phyloP scores from a whole-genome alignment of 441 rosid species.

The Pelargonium hybrid region DNA sequence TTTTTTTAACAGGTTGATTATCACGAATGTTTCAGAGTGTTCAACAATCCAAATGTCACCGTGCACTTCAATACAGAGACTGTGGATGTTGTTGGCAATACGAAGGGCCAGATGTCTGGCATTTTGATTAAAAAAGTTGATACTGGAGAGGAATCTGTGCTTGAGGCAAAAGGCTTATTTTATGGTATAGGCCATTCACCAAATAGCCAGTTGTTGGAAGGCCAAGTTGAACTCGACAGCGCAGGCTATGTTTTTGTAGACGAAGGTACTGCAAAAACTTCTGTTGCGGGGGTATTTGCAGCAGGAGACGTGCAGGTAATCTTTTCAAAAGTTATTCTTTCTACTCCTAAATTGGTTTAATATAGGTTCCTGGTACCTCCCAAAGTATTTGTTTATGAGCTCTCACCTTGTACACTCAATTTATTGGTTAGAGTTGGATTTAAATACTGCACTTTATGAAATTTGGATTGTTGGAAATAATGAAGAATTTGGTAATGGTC shows the following conservation, averaged over 20 bases:
- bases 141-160: conserved; percentile 75
- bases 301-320: conserved; percentile 98
- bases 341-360: conserved; percentile 6
- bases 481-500: no score
- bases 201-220: conserved; percentile 75
- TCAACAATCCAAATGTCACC: conserved; percentile 88
- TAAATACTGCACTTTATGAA: not conserved
- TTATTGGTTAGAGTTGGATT: not conserved
- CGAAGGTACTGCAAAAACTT: conserved; percentile 75
- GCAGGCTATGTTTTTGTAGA: conserved; percentile 64
- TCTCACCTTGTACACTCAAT: conserved; percentile 3
- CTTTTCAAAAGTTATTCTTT: conserved; percentile 1
- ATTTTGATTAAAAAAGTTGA: conserved; percentile 61
- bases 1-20: conserved; percentile 99
- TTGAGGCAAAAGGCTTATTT: conserved; percentile 91
- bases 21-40: conserved; percentile 99
- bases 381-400: conserved; percentile 6
- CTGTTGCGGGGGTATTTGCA: conserved; percentile 87
- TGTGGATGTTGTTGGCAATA: conserved; percentile 73
- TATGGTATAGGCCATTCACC: conserved; percentile 97
- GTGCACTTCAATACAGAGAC: conserved; percentile 90
- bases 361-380: conserved; percentile 6
- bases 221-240: conserved; percentile 82
- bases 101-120: conserved; percentile 93
- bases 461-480: not conserved